phyloP scores from a whole-genome alignment of 116 monocot species.

The Iris pallida region DNA sequence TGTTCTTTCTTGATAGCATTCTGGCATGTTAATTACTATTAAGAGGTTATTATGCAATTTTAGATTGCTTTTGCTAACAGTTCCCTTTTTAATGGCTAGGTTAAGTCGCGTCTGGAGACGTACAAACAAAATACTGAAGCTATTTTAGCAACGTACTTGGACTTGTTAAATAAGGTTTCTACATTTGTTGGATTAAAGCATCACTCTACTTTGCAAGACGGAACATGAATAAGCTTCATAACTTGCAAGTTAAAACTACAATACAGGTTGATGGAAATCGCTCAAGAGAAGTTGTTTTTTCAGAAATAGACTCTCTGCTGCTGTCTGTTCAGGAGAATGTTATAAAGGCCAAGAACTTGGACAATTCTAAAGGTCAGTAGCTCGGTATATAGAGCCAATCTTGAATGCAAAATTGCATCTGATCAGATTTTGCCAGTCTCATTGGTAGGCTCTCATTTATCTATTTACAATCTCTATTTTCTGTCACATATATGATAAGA shows the following conservation, averaged over 20 bases:
- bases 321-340: conserved; percentile 23
- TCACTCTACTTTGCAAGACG: background rate
- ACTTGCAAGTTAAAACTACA: conserved; percentile 11
- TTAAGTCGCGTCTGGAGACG: conserved; percentile 76
- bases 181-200: conserved; percentile 5
- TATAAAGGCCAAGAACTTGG: conserved; percentile 16
- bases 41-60: no score
- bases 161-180: conserved; percentile 66
- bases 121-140: conserved; percentile 75
- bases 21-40: no score
- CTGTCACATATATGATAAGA: no score
- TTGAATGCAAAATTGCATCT: background rate
- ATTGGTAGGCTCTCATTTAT: no score
- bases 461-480: no score
- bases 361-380: conserved; percentile 51
- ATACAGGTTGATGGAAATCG: conserved; percentile 84
- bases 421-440: no score
- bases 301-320: conserved; percentile 67
- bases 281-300: conserved; percentile 56
- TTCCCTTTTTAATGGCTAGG: conserved; percentile 31
- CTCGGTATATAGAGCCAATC: conserved; percentile 19
- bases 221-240: background rate
- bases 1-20: no score
- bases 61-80: background rate
- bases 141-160: conserved; percentile 52